phyloP scores from a whole-genome alignment of 2,329 filamentous ascomycete species.

The Nemania sp. region DNA sequence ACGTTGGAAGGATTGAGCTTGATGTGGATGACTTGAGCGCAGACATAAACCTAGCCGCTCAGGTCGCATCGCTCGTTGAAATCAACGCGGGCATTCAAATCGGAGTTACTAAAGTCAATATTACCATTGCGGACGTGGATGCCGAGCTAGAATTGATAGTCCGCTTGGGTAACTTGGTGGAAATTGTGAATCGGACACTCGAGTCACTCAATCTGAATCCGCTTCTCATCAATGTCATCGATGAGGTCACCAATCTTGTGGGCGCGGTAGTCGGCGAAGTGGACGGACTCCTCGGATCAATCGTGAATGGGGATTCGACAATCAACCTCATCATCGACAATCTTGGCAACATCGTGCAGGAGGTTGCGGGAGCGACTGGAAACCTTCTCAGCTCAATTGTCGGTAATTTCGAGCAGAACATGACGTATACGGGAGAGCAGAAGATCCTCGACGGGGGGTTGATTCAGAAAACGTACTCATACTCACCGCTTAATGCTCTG shows the following conservation, averaged over 20 bases:
- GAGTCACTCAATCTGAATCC: conserved; percentile 71
- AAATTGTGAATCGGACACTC: conserved; percentile 72
- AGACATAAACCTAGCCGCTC: conserved; percentile 70
- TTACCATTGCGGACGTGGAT: conserved; percentile 71
- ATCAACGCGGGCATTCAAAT: conserved; percentile 67
- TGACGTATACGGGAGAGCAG: conserved; percentile 62
- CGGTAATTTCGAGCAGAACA: conserved; percentile 68
- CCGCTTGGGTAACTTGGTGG: conserved; percentile 68
- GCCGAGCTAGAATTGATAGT: conserved; percentile 70
- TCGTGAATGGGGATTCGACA: conserved; percentile 66
- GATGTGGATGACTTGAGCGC: conserved; percentile 69
- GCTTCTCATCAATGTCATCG: conserved; percentile 67
- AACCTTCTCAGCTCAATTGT: conserved; percentile 64
- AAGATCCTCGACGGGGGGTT: conserved; percentile 50
- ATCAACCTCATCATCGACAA: conserved; percentile 71
- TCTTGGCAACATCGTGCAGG: conserved; percentile 72
- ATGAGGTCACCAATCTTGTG: conserved; percentile 65
- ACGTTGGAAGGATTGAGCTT: conserved; percentile 70
- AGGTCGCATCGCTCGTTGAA: conserved; percentile 68
- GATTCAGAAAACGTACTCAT: conserved; percentile 62
- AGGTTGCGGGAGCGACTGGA: conserved; percentile 62
- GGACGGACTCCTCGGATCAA: conserved; percentile 68
- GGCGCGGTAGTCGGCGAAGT: conserved; percentile 67
- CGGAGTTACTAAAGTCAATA: conserved; percentile 64
- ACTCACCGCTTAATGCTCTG: conserved; percentile 59